Conservation (phyloP, 2,329 filamentous ascomycete genomes). For the Eutypa lata region DNA sequence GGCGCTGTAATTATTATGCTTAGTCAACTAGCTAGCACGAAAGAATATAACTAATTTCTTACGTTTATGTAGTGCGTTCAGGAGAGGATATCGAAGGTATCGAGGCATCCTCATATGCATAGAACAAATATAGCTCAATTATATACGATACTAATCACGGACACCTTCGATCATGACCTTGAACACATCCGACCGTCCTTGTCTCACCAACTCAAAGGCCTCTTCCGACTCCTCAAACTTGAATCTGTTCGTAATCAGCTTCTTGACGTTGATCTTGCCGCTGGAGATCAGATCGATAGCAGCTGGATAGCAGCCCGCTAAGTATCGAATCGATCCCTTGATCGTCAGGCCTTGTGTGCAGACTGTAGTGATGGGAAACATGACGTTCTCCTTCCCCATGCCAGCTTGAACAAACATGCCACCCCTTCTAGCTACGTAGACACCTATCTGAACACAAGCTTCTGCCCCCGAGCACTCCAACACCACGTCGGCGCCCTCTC, state of each 20-base stretch:
- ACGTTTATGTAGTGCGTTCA: no score
- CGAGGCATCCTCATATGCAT: no score
- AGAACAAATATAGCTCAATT: no score
- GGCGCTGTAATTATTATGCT: no score
- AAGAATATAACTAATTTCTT: no score
- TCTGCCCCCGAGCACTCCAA: conserved; percentile 49
- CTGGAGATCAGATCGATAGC: conserved; percentile 40
- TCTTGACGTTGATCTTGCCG: conserved; percentile 31
- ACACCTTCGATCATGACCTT: conserved; percentile 6
- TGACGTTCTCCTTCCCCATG: conserved; percentile 53
- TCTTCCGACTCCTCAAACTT: conserved; percentile 39
- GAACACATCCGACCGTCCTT: conserved; percentile 3
- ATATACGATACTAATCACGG: neutral
- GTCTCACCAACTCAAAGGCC: conserved; percentile 42
- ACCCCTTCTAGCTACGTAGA: conserved; percentile 48
- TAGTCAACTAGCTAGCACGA: no score
- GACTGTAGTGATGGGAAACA: conserved; percentile 40
- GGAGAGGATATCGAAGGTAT: no score
- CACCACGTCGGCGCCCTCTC: conserved; percentile 44
- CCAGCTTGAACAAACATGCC: conserved; percentile 56
- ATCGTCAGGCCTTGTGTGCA: conserved; percentile 40
- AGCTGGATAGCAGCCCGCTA: conserved; percentile 36
- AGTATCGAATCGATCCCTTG: conserved; percentile 43
- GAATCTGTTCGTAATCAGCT: conserved; percentile 16
- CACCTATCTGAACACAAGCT: conserved; percentile 50